A percentile compares a stretch with the other conserved stretches of the same genome.
Evolutionary conservation across 768 basidiomycete genomes (phyloP).

Genomic region (Lactarius trivialis): DNA sequence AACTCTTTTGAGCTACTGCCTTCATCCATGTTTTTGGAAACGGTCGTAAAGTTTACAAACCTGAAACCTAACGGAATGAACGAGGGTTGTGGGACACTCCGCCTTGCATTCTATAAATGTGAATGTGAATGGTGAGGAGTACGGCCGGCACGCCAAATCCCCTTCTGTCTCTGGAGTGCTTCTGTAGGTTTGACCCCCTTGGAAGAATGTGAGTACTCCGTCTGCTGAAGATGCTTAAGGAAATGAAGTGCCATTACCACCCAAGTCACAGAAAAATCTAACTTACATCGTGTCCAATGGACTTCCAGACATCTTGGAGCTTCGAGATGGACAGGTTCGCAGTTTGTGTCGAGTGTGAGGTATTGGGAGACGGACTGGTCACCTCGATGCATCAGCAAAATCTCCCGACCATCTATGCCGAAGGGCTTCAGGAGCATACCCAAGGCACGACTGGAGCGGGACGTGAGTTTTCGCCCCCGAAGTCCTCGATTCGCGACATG

Average conservation of each 20-base stretch:
- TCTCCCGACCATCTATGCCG: not conserved
- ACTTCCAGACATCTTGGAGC: slow-evolving; percentile 6
- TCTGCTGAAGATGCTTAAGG: slow-evolving; percentile 6
- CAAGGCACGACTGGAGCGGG: not conserved
- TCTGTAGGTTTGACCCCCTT: slow-evolving; percentile 1
- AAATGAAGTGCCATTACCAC: not conserved
- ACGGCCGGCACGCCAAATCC: slow-evolving; percentile 14
- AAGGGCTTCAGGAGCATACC: not conserved
- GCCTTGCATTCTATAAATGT: slow-evolving; percentile 20
- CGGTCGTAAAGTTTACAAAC: slow-evolving; percentile 17
- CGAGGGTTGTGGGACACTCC: slow-evolving; percentile 9
- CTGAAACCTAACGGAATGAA: slow-evolving; percentile 12
- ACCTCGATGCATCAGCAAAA: not conserved
- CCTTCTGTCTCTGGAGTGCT: slow-evolving; percentile 10
- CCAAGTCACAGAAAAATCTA: not conserved
- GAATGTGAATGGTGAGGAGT: slow-evolving; percentile 8
- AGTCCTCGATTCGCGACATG: not conserved
- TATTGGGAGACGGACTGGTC: not conserved
- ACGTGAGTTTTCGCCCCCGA: slow-evolving; percentile 1
- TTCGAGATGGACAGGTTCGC: slow-evolving; percentile 7
- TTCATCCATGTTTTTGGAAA: slow-evolving; percentile 13
- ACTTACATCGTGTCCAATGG: not conserved
- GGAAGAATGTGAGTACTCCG: slow-evolving; percentile 10
- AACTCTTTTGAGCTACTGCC: slow-evolving; percentile 2
- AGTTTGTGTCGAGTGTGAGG: slow-evolving; percentile 1